Evolutionary conservation across 352 stramenopile species (phyloP), one percentile per base, ranked within the genome.

Genomic region (Aphanomyces cochlioides): DNA sequence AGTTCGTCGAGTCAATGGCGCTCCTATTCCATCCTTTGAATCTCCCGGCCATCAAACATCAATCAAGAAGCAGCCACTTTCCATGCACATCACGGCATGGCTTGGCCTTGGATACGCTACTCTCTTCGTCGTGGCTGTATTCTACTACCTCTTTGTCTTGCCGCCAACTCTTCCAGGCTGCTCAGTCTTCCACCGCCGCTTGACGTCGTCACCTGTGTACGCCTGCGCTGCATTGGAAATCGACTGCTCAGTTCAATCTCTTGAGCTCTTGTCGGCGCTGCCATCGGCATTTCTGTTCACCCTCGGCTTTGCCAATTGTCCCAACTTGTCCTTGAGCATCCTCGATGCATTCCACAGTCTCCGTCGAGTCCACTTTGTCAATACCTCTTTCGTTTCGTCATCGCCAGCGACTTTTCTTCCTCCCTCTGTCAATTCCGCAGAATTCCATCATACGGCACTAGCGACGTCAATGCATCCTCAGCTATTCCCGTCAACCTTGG

Each of bases 291-390:
- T 58, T 34, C n/a, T 19, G 13, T n/a, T 53, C 8, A 34, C 50
- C 50, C 8, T 58, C 50, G 7, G 37, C 8, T 58, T 58, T 19
- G 50, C 50, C 8, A 58, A 58, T 34, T 58, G 50, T 19, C 50
- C 50, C 8, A 19, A n/a, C n/a, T 34, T 58, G 8, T n/a, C 50
- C 50, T 58, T 58, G 8, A 19, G 37, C n/a, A 19, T 34, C 8
- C 13, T 58, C n/a, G 50, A 28, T 28, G 28, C 28, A 28, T 28
- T 64, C 10, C 37, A 19, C 2, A 38, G 28, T 15, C 56, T 64
- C 56, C 56, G 36, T 15, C 56, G 28, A 38, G n/a, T 64, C 10
- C 56, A 45, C 19, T 10, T 41, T 34, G n/a, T 64, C 36, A 38
- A n/a, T 45, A 15, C 19, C 56, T 64, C 5, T 38, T 38, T 34